Evolutionary conservation across 2,329 filamentous ascomycete genomes (phyloP).

Genomic region (Diatrype stigma): DNA sequence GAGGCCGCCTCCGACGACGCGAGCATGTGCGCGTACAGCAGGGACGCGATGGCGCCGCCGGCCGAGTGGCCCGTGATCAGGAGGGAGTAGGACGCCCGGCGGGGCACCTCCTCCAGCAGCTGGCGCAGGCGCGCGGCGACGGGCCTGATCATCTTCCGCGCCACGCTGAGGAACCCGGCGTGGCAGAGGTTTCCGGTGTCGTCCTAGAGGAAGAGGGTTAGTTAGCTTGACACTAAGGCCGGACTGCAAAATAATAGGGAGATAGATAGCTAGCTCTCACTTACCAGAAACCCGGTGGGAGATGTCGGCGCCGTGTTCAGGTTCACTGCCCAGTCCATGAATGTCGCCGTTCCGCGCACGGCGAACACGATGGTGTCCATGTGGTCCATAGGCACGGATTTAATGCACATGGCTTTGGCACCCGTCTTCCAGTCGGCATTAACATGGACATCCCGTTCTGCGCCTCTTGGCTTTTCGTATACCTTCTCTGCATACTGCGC

Average conservation of each 20-base stretch:
- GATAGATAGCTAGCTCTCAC: too few relatives aligned
- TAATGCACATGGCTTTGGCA: slow-evolving; percentile 84
- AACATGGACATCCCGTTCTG: slow-evolving; percentile 65
- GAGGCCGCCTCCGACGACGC: slow-evolving; percentile 46
- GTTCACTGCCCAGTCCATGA: slow-evolving; percentile 86
- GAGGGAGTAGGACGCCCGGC: slow-evolving; percentile 61
- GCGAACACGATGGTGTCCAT: slow-evolving; percentile 79
- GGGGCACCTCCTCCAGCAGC: slow-evolving; percentile 68
- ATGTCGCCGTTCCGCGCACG: slow-evolving; percentile 73
- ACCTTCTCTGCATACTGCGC: slow-evolving; percentile 73
- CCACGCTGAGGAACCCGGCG: slow-evolving; percentile 72
- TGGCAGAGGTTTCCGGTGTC: slow-evolving; percentile 76
- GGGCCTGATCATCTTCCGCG: slow-evolving; percentile 68
- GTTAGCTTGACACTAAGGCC: too few relatives aligned
- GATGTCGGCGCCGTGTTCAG: slow-evolving; percentile 64
- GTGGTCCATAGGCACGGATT: slow-evolving; percentile 73
- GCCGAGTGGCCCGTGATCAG: slow-evolving; percentile 85
- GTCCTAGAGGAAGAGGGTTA: slow-evolving; percentile 41
- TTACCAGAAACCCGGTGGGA: slow-evolving; percentile 62
- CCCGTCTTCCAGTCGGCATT: slow-evolving; percentile 67
- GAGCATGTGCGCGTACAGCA: slow-evolving; percentile 82
- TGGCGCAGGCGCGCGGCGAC: slow-evolving; percentile 67
- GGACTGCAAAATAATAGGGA: too few relatives aligned
- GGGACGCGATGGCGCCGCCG: slow-evolving; percentile 74
- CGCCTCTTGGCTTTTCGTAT: slow-evolving; percentile 60